A percentile compares a stretch with the other conserved stretches of the same genome.
These are phyloP conservation scores for Triticum timopheevii DNA, from an alignment of 176 grass and related monocot genomes.

Conservation along the genomic window DNA sequence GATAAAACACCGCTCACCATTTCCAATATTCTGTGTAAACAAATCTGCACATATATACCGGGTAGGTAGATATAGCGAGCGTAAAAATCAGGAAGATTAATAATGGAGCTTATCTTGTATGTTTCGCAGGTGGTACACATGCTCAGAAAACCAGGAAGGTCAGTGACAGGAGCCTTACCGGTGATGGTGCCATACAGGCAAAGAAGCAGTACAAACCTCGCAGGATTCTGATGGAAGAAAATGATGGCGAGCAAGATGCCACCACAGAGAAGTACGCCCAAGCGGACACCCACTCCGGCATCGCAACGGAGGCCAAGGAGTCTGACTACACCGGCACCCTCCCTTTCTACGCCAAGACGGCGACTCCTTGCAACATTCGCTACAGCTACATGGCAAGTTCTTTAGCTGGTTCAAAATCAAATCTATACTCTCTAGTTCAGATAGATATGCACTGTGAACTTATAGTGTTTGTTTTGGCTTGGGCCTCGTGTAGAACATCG, in stretches of 20 bases:
- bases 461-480: not conserved
- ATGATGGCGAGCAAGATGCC: not conserved
- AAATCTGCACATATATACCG: too few species aligned
- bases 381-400: constrained; percentile 16
- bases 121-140: not conserved
- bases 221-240: not conserved
- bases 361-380: constrained; percentile 20
- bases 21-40: too few species aligned
- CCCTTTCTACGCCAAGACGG: not conserved
- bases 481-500: not conserved
- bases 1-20: too few species aligned
- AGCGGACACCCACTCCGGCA: not conserved
- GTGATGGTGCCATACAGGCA: not conserved
- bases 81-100: not conserved
- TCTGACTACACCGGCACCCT: not conserved
- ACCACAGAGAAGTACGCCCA: not conserved
- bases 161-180: not conserved
- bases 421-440: not conserved
- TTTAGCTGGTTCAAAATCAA: not conserved
- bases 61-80: not conserved
- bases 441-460: not conserved
- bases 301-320: not conserved
- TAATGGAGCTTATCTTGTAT: not conserved
- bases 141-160: constrained; percentile 8
- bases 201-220: not conserved